Base-by-base conservation (phyloP, 768 basidiomycete species). In the Leccinum barrowsii region DNA sequence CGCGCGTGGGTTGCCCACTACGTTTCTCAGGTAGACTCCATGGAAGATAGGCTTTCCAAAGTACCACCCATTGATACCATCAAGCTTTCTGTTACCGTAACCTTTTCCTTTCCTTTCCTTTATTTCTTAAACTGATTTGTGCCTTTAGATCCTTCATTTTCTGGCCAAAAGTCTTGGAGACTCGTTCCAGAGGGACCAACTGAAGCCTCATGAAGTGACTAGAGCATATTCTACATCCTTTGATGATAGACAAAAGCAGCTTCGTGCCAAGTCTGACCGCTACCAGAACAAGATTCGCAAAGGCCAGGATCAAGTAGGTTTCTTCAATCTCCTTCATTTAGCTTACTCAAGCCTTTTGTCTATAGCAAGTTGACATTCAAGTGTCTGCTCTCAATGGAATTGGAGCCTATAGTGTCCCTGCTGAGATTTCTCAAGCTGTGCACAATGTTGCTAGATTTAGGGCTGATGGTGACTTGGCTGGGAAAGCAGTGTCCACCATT, bases 301-400 rank as follows among this genome's bases (percentile, higher is more conserved):
- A 28, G 73, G 77, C 7, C 24, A 34, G 1, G 63, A 70, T n/a
- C 76, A 79, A 71, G 84, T 80, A 60, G 57, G 73, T 65, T 22
- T 17, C 35, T 49, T 4, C 3, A 21, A 42, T 21, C 19, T 2
- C 30, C 19, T 3, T 49, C 30, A 24, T 7, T 47, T 32, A 5
- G 22, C 7, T 58, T 44, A 24, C 13, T 50, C 32, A 19, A 56
- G 12, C 11, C 40, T 55, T 49, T 52, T 13, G 13, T 53, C 3
- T 55, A 7, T 28, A 72, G 72, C 35, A 60, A 21, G 56, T 56
- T n/a, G 54, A 26, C 1, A 58, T 75, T 1, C 58, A 61, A 46
- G 65, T 79, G 24, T 44, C 68, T 49, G 52, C 63, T 32, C 30
- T 32, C n/a, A 2, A 46, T 37, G 63, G 52, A 2, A 64, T 73